Evolutionary conservation across 345 rosid species (phyloP).

Genomic region (Moricandia moricandioides): DNA sequence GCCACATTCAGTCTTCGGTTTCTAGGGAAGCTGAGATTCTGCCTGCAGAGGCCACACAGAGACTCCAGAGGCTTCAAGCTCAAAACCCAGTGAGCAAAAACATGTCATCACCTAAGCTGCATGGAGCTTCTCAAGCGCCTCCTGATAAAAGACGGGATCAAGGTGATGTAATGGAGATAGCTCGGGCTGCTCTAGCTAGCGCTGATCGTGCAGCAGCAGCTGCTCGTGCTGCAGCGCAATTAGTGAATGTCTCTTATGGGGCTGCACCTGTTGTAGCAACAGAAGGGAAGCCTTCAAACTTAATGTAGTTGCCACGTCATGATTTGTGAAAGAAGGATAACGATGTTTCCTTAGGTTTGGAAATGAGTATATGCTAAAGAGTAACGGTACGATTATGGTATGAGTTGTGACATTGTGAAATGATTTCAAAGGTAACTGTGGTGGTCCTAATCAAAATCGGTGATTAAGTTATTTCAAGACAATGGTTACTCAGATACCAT

Average conservation of each 20-base stretch:
- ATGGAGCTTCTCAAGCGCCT: conserved; percentile 12
- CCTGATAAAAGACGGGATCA: conserved; percentile 17
- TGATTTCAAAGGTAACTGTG: neutral
- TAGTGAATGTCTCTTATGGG: conserved; percentile 55
- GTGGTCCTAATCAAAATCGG: neutral
- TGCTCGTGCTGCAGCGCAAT: conserved; percentile 86
- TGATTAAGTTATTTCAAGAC: neutral
- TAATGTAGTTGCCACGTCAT: neutral
- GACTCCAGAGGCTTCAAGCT: conserved; percentile 39
- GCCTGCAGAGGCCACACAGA: conserved; percentile 33
- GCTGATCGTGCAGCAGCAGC: conserved; percentile 80
- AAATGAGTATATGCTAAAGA: neutral
- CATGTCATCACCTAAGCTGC: conserved; percentile 17
- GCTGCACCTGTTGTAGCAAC: conserved; percentile 31
- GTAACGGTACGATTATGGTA: no score
- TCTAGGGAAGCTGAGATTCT: conserved; percentile 43
- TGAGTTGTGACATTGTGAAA: neutral
- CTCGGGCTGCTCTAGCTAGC: conserved; percentile 75
- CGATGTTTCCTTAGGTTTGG: neutral
- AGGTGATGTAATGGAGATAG: conserved; percentile 68
- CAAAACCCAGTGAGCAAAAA: conserved; percentile 31
- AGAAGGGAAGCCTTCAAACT: conserved; percentile 40
- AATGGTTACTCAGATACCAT: neutral
- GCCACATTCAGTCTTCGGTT: conserved; percentile 35
- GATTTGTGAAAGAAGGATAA: neutral